Base-by-base conservation (phyloP, 2,329 filamentous ascomycete species). In the Sclerotinia trifoliorum region DNA sequence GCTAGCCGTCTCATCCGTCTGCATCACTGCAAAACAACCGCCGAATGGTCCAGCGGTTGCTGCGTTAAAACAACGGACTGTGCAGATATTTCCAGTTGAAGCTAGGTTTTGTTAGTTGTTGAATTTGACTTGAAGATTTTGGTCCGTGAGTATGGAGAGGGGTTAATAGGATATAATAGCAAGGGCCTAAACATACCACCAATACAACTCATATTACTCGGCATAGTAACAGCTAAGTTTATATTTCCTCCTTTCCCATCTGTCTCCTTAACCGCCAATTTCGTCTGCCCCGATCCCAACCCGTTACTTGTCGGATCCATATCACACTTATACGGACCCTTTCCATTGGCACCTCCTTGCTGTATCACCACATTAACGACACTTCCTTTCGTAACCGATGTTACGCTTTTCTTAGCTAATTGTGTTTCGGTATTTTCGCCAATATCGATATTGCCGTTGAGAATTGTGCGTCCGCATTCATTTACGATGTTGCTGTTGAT, bases 381-480 rank as follows among this genome's bases (percentile, higher is more conserved):
- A 44, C 78, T 79, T 39, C 85, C 84, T 2, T 79, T 72, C 70
- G 80, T 75, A 63, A 86, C 85, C 67, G 82, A 78, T 1, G 85
- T 86, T 3, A 87, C 82, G 5, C 78, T 74, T 1, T 73, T 71
- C 5, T 80, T 81, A 10, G 81, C 77, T 2, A 87, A 71, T 10
- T 82, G 82, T 67, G 83, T 82, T 76, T 86, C 83, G 1, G 83
- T 86, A 72, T 83, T 83, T 76, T 85, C 82, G 48, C 82, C 83
- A 65, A 89, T 81, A 70, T 89, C 85, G 74, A 90, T 90, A 79
- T 84, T 86, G 61, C 88, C 88, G 66, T 80, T 74, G 58, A 85
- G 76, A 75, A 88, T 81, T 7, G 87, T 90, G 70, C 87, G 83
- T 58, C 88, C 88, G 75, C 88, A 90, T 69, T 84, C 81, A 72